Conservation (phyloP, 768 basidiomycete species). For the Lactifluus echinatus region DNA sequence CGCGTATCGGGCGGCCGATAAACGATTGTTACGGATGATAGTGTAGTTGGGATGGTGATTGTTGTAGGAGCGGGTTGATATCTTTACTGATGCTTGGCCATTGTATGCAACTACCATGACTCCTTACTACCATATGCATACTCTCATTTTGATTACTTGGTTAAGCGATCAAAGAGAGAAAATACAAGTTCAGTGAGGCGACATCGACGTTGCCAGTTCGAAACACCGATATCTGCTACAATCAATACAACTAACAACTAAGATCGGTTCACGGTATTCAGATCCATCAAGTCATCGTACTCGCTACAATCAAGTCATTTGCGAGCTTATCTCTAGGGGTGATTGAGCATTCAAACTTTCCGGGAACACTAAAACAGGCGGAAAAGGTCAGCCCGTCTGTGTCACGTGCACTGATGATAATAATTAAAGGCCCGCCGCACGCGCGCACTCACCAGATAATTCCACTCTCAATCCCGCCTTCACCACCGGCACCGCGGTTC, state of each 20-base stretch:
- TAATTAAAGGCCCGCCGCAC: no score
- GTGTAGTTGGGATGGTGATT: not conserved
- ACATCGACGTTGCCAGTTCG: no score
- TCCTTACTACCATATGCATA: no score
- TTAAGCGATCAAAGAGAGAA: not conserved
- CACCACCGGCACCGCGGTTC: not conserved
- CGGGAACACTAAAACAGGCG: not conserved
- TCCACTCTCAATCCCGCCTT: not conserved
- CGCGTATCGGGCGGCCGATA: not conserved
- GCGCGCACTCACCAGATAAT: not conserved
- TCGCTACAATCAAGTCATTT: not conserved
- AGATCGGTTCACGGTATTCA: no score
- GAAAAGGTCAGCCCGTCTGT: not conserved
- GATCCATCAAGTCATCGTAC: not conserved
- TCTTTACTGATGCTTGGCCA: not conserved
- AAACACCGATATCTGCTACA: no score
- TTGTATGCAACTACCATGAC: not conserved
- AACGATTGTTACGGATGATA: not conserved
- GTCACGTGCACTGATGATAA: not conserved
- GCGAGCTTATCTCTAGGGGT: constrained; percentile 1
- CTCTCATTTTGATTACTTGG: not conserved
- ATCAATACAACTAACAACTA: not conserved
- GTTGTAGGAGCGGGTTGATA: not conserved
- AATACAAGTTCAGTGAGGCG: not conserved
- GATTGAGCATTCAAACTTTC: not conserved